A percentile compares a stretch with the other conserved stretches of the same genome.
These are phyloP conservation scores for Claviceps digitariae DNA, from an alignment of 2,329 filamentous ascomycete genomes.

Conservation along the genomic window DNA sequence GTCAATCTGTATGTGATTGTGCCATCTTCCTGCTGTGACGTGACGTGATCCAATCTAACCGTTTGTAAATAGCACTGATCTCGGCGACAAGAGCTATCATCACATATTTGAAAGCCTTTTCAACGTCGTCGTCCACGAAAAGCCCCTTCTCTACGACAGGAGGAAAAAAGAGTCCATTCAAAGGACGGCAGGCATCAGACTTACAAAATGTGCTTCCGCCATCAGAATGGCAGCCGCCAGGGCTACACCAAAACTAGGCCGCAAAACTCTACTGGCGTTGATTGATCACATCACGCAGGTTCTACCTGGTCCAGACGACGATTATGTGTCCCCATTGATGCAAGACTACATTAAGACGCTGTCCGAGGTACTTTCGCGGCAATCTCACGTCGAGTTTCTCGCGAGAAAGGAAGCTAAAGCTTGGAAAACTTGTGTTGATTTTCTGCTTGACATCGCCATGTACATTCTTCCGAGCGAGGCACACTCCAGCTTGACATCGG, in stretches of 20 bases:
- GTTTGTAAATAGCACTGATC: conserved; percentile 18
- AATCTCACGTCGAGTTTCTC: conserved; percentile 70
- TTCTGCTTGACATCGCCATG: conserved; percentile 52
- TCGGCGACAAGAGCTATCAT: conserved; percentile 70
- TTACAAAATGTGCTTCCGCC: conserved; percentile 57
- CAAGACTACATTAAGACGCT: conserved; percentile 71
- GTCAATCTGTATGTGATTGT: conserved; percentile 23
- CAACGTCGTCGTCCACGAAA: conserved; percentile 52
- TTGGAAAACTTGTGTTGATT: conserved; percentile 58
- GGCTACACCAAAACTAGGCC: conserved; percentile 52
- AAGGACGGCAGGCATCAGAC: conserved; percentile 36
- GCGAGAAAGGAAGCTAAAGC: conserved; percentile 38
- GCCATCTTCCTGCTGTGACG: neutral
- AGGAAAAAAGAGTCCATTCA: conserved; percentile 32
- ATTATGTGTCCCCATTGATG: conserved; percentile 54
- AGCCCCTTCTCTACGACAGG: conserved; percentile 44
- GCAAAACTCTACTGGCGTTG: conserved; percentile 65
- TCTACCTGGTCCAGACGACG: conserved; percentile 46
- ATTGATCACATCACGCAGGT: conserved; percentile 72
- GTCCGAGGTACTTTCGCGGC: conserved; percentile 53
- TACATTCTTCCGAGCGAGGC: conserved; percentile 30
- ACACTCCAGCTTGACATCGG: conserved; percentile 7
- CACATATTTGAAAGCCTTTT: conserved; percentile 73
- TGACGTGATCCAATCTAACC: neutral
- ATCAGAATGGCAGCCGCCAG: conserved; percentile 60